phyloP scores from a whole-genome alignment of 257 asterid genomes.

The Petunia secreta region DNA sequence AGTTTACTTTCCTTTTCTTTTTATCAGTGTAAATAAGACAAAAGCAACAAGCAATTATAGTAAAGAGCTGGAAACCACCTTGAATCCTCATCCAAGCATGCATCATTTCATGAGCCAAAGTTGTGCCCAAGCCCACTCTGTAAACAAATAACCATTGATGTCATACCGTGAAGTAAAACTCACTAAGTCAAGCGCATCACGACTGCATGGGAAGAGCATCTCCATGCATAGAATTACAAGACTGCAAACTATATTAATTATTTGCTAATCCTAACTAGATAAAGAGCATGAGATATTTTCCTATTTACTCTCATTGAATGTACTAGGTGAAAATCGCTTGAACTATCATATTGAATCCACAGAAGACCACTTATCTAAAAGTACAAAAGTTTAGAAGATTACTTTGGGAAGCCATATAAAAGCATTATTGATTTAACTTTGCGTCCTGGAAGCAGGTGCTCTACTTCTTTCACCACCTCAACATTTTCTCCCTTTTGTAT shows the following conservation, averaged over 20 bases:
- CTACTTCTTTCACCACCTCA: slow-evolving; percentile 26
- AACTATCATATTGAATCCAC: slow-evolving; percentile 7
- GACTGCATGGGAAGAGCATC: background rate
- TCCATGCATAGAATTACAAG: background rate
- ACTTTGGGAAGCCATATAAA: slow-evolving; percentile 25
- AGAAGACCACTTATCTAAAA: background rate
- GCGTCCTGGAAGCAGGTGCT: slow-evolving; percentile 18
- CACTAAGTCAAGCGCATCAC: background rate
- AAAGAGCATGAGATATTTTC: background rate
- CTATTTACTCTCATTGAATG: background rate
- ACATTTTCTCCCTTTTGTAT: slow-evolving; percentile 16
- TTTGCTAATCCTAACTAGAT: slow-evolving; percentile 1
- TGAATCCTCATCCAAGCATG: slow-evolving; percentile 24
- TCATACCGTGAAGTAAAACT: background rate
- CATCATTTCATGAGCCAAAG: slow-evolving; percentile 28
- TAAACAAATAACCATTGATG: background rate
- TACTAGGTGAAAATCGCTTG: background rate
- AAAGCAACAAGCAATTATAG: background rate
- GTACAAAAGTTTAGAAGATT: slow-evolving; percentile 2
- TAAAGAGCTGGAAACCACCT: slow-evolving; percentile 10
- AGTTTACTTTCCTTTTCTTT: background rate
- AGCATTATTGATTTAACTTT: slow-evolving; percentile 15
- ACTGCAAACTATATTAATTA: background rate
- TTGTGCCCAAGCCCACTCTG: slow-evolving; percentile 13
- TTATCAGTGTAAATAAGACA: background rate